phyloP scores from a whole-genome alignment of 1,139 yeast genomes.

The Candida dubliniensis region DNA sequence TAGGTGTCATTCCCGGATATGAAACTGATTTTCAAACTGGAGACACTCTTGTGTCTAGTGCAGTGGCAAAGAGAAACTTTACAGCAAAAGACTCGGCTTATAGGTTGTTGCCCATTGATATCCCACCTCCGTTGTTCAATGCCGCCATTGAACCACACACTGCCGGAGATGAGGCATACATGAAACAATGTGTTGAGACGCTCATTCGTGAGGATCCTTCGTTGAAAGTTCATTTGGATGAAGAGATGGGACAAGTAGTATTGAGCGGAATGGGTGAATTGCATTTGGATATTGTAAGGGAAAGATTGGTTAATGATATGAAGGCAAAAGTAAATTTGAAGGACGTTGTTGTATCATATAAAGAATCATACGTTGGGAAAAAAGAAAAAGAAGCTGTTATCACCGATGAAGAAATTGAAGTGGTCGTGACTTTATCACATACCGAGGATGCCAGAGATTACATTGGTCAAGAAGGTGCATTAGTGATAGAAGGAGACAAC shows the following conservation, averaged over 20 bases:
- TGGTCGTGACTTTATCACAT: constrained; percentile 52
- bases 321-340: constrained; percentile 81
- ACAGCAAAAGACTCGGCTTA: constrained; percentile 50
- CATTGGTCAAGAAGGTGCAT: constrained; percentile 42
- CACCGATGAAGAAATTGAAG: constrained; percentile 21
- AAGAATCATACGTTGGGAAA: constrained; percentile 56
- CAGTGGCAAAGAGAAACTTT: constrained; percentile 45
- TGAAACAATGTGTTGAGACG: constrained; percentile 65
- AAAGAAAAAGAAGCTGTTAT: constrained; percentile 5
- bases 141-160: constrained; percentile 82
- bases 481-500: constrained; percentile 35
- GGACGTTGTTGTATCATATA: constrained; percentile 83
- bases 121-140: constrained; percentile 93
- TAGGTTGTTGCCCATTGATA: constrained; percentile 69
- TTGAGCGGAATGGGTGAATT: constrained; percentile 96
- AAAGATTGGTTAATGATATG: constrained; percentile 73
- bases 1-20: constrained; percentile 85
- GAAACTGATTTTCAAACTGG: constrained; percentile 78
- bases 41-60: constrained; percentile 74
- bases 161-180: constrained; percentile 70
- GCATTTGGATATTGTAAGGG: constrained; percentile 84
- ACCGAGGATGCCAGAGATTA: constrained; percentile 44
- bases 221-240: constrained; percentile 49
- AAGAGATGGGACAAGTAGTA: constrained; percentile 84
- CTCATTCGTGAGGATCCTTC: constrained; percentile 69